Base-by-base conservation (phyloP, 148 eudicot genomes). In the Amaranthus palmeri region DNA sequence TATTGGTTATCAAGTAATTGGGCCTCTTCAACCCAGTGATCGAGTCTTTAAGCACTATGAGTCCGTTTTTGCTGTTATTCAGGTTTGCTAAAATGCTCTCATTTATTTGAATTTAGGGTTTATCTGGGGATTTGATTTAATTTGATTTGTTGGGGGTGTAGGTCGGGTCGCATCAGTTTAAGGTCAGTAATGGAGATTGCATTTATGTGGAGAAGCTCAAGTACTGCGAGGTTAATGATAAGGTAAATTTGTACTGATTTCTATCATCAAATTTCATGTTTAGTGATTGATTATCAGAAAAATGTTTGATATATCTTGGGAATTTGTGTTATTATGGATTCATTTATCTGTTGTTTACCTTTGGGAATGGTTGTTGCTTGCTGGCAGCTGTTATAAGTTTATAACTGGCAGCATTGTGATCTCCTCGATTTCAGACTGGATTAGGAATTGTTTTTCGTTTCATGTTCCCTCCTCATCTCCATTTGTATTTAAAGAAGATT, bases 151-250 rank as follows among this genome's bases (percentile, higher is more conserved):
- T 50, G 44, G 61, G 36, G 9, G 10, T 82, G 78, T 78, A 95
- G 99, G 85, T 95, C 83, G 99, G 99, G 14, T 85, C 97, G 8
- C 97, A 95, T 80, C 99, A 95, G 79, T 95, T 95, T 78, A 95
- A 95, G 86, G 99, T 95, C 58, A 92, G 99, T 88, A 95, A 95
- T 83, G 88, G 97, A 68, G 97, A 95, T 81, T 70, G 72, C 76
- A 86, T 95, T 53, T 95, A 80, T 73, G 84, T 86, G 3, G 99
- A 95, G 81, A 86, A 81, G 79, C 83, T 92, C 79, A 95, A 95
- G 89, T 84, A 80, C 64, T 92, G 97, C 55, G 97, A 93, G 55
- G 88, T 93, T 63, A 88, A 93, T 83, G 97, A 93, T 61, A 93
- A 91, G 92, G 98, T 93, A 61, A 67, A 14, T 6, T 4, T 0